phyloP scores from a whole-genome alignment of 306 rosid genomes.

The Hippophae gyantsensis region DNA sequence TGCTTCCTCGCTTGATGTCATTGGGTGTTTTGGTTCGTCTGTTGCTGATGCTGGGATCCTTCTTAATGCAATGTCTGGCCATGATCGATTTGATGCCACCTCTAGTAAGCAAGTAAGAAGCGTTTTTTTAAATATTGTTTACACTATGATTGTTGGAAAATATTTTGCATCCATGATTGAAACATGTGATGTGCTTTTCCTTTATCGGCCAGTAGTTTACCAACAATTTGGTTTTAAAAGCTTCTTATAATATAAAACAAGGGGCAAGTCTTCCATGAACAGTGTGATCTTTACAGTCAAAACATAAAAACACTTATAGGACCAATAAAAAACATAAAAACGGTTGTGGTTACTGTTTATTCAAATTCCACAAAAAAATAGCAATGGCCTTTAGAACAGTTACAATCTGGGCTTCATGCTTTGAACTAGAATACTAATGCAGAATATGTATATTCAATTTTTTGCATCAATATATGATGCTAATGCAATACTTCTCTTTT shows the following conservation, averaged over 20 bases:
- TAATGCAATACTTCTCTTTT: slow-evolving; percentile 4
- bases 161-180: neutral
- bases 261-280: no score
- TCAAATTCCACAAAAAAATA: no score
- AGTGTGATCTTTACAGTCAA: no score
- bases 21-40: slow-evolving; percentile 91
- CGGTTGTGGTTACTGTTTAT: no score
- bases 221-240: no score
- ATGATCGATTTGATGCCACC: slow-evolving; percentile 85
- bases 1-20: slow-evolving; percentile 93
- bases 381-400: neutral
- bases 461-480: neutral
- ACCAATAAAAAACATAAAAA: no score
- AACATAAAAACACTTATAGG: no score
- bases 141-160: neutral
- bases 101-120: slow-evolving; percentile 64
- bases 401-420: neutral
- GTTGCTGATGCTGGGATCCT: slow-evolving; percentile 91
- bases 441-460: neutral
- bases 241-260: no score
- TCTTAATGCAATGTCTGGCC: slow-evolving; percentile 78
- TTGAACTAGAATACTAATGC: neutral
- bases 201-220: no score
- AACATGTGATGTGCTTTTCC: no score
- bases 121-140: neutral